A percentile compares a stretch with the other conserved stretches of the same genome.
Conservation (phyloP, 1,284 basidiomycete genomes). For the Anthracocystis walkeri region DNA sequence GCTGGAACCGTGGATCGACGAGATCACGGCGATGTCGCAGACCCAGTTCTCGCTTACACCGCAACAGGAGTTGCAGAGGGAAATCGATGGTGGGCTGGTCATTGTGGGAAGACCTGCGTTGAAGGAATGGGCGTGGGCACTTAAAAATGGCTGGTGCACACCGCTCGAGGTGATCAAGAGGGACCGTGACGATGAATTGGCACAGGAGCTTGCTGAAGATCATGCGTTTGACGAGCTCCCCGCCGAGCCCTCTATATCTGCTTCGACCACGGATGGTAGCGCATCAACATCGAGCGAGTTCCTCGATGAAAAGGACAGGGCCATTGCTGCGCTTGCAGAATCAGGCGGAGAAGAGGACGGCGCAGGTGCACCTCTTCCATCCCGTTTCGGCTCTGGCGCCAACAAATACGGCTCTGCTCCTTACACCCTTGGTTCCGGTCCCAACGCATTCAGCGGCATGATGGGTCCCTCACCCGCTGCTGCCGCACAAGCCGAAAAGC, state of each 20-base stretch:
- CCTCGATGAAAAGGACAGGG: constrained; percentile 47
- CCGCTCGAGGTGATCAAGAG: constrained; percentile 75
- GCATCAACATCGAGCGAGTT: constrained; percentile 33
- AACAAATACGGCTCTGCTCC: constrained; percentile 33
- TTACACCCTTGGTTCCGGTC: constrained; percentile 32
- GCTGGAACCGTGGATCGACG: constrained; percentile 60
- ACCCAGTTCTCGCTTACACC: constrained; percentile 76
- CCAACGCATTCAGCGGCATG: constrained; percentile 41
- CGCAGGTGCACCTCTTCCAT: constrained; percentile 46
- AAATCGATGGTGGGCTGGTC: constrained; percentile 84
- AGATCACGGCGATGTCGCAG: constrained; percentile 70
- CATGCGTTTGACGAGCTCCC: constrained; percentile 79
- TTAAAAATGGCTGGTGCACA: constrained; percentile 83
- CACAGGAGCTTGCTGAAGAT: constrained; percentile 78
- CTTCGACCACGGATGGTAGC: constrained; percentile 3
- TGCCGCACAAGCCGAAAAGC: constrained; percentile 47
- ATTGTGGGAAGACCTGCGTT: constrained; percentile 90
- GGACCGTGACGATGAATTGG: constrained; percentile 78
- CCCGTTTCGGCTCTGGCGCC: constrained; percentile 18
- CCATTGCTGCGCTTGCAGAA: constrained; percentile 36
- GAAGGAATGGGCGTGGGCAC: constrained; percentile 92
- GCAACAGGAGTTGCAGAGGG: constrained; percentile 75
- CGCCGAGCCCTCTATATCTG: constrained; percentile 19
- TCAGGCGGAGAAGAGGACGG: constrained; percentile 47
- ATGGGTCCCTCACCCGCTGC: constrained; percentile 33